phyloP scores from a whole-genome alignment of 139 green algal genomes.

The Dunaliella primolecta region DNA sequence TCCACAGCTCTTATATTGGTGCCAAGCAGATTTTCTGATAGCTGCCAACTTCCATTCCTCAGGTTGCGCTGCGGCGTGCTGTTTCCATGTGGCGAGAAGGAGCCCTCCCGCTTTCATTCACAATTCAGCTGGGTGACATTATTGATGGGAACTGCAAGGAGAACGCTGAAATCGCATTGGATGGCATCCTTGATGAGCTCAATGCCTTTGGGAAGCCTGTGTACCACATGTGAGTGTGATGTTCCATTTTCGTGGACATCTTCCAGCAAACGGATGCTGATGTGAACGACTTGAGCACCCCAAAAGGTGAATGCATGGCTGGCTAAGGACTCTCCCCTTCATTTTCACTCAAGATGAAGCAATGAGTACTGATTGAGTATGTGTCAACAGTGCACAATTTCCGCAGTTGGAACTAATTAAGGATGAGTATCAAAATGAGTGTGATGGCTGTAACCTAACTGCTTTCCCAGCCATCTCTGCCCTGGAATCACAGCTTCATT shows the following conservation, averaged over 20 bases:
- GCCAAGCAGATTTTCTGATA: neutral
- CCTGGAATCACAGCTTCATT: no score
- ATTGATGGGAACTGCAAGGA: constrained; percentile 37
- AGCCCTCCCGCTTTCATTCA: constrained; percentile 29
- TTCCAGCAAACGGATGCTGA: constrained; percentile 36
- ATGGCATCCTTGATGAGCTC: neutral
- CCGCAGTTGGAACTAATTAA: no score
- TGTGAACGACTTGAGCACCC: no score
- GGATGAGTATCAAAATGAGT: no score
- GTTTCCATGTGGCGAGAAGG: constrained; percentile 31
- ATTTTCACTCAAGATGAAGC: no score
- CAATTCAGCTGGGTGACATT: constrained; percentile 61
- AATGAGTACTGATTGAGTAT: no score
- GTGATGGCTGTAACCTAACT: no score
- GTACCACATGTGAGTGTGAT: neutral
- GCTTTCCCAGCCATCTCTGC: no score
- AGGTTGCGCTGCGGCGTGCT: constrained; percentile 44
- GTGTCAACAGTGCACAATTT: no score
- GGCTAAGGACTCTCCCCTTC: no score
- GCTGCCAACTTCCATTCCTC: neutral
- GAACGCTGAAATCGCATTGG: neutral
- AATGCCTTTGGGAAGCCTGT: neutral
- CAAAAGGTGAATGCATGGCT: no score
- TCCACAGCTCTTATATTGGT: no score
- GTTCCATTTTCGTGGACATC: neutral